Percentiles rank a stretch among this genome's conserved stretches.
Evolutionary conservation across 495 filamentous ascomycete species (phyloP).

Genomic region (Corynascus novoguineensis): DNA sequence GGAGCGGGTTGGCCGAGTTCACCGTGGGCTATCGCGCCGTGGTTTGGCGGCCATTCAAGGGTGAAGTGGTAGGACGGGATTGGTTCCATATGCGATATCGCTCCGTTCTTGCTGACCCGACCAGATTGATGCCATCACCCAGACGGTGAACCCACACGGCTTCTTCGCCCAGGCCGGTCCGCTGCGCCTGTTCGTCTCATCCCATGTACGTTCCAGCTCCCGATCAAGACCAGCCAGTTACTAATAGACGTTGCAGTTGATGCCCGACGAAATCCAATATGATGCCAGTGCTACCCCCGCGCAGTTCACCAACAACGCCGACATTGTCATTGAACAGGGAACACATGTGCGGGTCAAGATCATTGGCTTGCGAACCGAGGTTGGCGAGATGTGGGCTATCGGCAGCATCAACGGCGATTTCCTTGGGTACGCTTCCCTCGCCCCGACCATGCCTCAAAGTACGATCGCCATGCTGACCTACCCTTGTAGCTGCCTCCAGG

Average conservation of each 20-base stretch:
- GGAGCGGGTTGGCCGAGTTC: slow-evolving; percentile 85
- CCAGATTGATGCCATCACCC: slow-evolving; percentile 87
- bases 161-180: slow-evolving; percentile 92
- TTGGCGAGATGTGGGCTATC: slow-evolving; percentile 91
- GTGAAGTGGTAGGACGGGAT: slow-evolving; percentile 72
- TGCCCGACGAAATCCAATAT: slow-evolving; percentile 87
- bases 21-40: slow-evolving; percentile 91
- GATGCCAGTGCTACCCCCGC: slow-evolving; percentile 83
- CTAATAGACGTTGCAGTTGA: slow-evolving; percentile 55
- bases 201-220: slow-evolving; percentile 56
- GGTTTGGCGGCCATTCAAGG: slow-evolving; percentile 94
- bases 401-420: slow-evolving; percentile 91
- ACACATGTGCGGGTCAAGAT: slow-evolving; percentile 91
- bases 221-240: not conserved
- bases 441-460: not conserved
- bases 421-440: slow-evolving; percentile 42
- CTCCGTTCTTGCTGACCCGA: not conserved
- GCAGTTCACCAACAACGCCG: slow-evolving; percentile 79
- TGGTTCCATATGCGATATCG: not conserved
- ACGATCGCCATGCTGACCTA: not conserved
- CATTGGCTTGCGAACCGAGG: slow-evolving; percentile 83
- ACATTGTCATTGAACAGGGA: slow-evolving; percentile 88
- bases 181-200: slow-evolving; percentile 80
- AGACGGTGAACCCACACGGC: slow-evolving; percentile 81
- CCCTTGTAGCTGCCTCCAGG: slow-evolving; percentile 9